Evolutionary conservation across 371 early-diverging fungal genomes (phyloP), one percentile per base, ranked within the genome.

Genomic region (Saksenaea vasiformis): DNA sequence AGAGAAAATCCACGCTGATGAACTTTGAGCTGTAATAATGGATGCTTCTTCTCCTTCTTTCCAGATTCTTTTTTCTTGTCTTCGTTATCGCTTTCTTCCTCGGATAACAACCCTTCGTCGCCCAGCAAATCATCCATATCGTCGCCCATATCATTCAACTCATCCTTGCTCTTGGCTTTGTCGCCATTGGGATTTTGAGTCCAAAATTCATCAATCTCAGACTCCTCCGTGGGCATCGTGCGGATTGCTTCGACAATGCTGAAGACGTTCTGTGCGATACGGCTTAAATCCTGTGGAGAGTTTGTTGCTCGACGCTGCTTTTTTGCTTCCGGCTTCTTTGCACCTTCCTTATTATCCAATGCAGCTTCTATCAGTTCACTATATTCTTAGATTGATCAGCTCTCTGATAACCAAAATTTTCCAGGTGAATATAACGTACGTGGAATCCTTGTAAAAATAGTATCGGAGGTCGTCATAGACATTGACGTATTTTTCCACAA

Each of bases 391-490:
- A 11, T n/a, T 43, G 36, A 27, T 44, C 36, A 60, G 53, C 22
- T 14, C n/a, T 8, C n/a, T 31, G 22, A 22, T 51, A 41, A 57
- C 17, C 36, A 17, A 53, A 17, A 54, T 72, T 39, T 35, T 72
- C 65, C 19, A 31, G 31, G 7, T 13, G 13, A 58, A 24, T 54
- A 64, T 54, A 64, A 75, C 82, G 82, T 76, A 75, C 74, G 86
- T 83, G 9, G 91, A 66, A 67, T 88, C 74, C 67, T 91, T 89
- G 71, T 86, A 86, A 66, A 94, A 92, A 71, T 91, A 90, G 65
- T 86, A 85, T 67, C 93, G 85, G 44, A 95, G 71, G 68, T 96
- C 97, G 64, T 92, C 93, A 70, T 91, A 94, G 10, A 77, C 74
- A 72, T 91, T 87, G 60, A 90, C 69, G 54, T 90, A 93, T 51